These are phyloP conservation scores for Arthroderma sp. DNA, from an alignment of 2,329 filamentous ascomycete genomes.

Conservation along the genomic window DNA sequence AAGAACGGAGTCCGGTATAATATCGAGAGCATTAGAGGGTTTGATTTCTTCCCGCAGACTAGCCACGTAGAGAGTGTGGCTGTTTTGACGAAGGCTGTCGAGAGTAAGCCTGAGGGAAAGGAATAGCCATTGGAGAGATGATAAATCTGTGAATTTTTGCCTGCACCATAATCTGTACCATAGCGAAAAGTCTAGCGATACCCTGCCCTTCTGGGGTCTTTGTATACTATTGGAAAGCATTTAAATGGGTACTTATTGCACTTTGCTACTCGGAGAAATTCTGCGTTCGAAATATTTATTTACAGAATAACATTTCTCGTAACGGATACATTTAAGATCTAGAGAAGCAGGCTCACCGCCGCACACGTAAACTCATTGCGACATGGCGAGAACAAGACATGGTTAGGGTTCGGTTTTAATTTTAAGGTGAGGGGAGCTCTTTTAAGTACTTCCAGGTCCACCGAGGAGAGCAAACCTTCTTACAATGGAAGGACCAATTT, in stretches of 20 bases:
- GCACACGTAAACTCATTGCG: neutral
- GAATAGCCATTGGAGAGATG: neutral
- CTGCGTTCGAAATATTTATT: neutral
- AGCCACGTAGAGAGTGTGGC: conserved; percentile 56
- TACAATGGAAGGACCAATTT: conserved; percentile 91
- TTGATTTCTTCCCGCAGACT: conserved; percentile 94
- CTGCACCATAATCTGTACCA: neutral
- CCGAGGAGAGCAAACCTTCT: conserved; percentile 86
- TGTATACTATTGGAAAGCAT: neutral
- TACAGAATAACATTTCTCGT: neutral
- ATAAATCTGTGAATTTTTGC: neutral
- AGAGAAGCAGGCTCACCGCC: neutral
- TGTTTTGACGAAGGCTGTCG: conserved; percentile 38
- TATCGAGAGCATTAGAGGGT: conserved; percentile 82
- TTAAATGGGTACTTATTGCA: neutral
- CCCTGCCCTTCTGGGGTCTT: neutral
- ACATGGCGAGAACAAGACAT: neutral
- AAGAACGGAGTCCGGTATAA: conserved; percentile 48
- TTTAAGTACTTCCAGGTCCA: conserved; percentile 57
- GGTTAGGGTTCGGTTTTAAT: neutral
- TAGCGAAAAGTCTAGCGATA: conserved; percentile 1
- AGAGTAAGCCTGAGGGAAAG: neutral
- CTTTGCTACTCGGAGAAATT: neutral
- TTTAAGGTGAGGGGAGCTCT: neutral
- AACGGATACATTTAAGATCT: neutral